These are phyloP conservation scores for Paecilomyces dactylethromorphus DNA, from an alignment of 2,329 filamentous ascomycete genomes.

Conservation along the genomic window DNA sequence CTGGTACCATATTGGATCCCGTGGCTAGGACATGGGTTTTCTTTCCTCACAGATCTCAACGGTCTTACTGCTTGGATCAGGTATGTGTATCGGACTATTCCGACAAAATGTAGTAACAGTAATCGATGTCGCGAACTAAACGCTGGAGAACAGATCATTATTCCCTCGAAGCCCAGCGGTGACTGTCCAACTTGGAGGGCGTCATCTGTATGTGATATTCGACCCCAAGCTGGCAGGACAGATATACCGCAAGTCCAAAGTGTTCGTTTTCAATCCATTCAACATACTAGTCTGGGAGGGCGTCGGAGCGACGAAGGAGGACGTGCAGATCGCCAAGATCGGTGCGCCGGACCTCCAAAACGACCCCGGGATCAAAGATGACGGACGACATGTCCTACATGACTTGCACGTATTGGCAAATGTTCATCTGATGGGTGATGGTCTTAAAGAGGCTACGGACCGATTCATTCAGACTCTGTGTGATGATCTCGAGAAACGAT, in stretches of 20 bases:
- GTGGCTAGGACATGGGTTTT: not conserved
- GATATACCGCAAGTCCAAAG: conserved; percentile 12
- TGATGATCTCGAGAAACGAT: conserved; percentile 10
- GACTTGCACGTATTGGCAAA: conserved; percentile 8
- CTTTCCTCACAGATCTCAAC: not conserved
- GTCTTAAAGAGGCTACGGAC: conserved; percentile 6
- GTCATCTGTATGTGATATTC: conserved; percentile 13
- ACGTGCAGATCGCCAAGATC: conserved; percentile 10
- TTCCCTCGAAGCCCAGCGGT: not conserved
- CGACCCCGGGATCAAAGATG: not conserved
- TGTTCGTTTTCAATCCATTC: conserved; percentile 13
- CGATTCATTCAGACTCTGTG: conserved; percentile 11
- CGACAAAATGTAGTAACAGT: too few relatives aligned
- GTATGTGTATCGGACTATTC: not conserved
- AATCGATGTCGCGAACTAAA: too few relatives aligned
- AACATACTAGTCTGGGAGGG: conserved; percentile 5
- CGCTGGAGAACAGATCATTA: not conserved
- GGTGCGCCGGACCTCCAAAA: conserved; percentile 2
- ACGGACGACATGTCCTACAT: conserved; percentile 7
- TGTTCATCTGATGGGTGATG: conserved; percentile 5
- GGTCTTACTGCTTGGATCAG: not conserved
- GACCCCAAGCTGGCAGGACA: conserved; percentile 14
- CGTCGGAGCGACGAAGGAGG: conserved; percentile 11
- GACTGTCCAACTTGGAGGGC: conserved; percentile 6
- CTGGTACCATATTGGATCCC: not conserved